Base-by-base conservation (phyloP, 164 flowering plant species). In the Liquidambar formosana region DNA sequence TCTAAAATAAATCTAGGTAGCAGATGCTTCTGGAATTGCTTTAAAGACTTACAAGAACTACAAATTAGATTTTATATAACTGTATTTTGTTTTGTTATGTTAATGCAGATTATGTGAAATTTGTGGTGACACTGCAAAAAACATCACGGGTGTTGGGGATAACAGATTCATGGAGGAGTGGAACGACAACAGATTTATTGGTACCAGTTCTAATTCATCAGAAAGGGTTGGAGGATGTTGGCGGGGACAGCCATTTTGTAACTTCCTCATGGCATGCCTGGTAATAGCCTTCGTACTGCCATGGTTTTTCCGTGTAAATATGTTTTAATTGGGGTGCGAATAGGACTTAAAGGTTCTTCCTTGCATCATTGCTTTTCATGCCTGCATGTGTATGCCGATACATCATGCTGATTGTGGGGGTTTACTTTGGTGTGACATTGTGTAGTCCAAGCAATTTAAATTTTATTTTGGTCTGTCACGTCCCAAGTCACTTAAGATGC, bases 31-130 rank as follows among this genome's bases (percentile, higher is more conserved):
- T 18, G 63, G 14, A 25, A 62, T 15, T 33, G 10, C 43, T 53
- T 57, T 13, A 49, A 1, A 28, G 45, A n/a, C 57, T 18, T 21
- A 22, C 52, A 45, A 16, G 22, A 33, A 49, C 38, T 15, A 9
- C 45, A 38, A 11, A 19, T 44, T 63, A 45, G 49, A 59, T 52
- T 23, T 23, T 21, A 48, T 38, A 9, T 15, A 19, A 15, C 28
- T 22, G 38, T 56, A 23, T 19, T 60, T 47, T 57, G 45, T 67
- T 27, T 45, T 64, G 43, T 63, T 25, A 16, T 27, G 2, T 59
- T 25, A 12, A 22, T 76, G 71, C 84, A 90, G 95, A 68, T 49
- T 69, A 8, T 90, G 95, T 61, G 95, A 90, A 82, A 90, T 90
- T 45, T 90, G 95, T 65, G 91, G 89, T 3, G 78, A 81, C 71